These are phyloP conservation scores for Avicennia marina DNA, from an alignment of 257 asterid species.

Conservation along the genomic window DNA sequence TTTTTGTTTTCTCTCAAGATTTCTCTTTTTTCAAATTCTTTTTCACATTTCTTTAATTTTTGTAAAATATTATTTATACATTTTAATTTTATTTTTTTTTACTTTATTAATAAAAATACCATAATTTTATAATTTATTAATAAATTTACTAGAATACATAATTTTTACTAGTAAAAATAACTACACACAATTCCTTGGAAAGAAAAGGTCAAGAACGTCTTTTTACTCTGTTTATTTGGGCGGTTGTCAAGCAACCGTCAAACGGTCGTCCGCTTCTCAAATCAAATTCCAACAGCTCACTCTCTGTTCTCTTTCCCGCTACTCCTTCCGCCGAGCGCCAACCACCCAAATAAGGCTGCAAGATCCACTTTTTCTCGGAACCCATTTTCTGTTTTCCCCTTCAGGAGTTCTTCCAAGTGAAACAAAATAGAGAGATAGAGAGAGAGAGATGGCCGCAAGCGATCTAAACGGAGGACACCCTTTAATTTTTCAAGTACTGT, in stretches of 20 bases:
- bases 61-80: too few relatives aligned
- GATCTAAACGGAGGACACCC: slow-evolving; percentile 28
- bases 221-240: not conserved
- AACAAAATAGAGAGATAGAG: slow-evolving; percentile 5
- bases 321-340: slow-evolving; percentile 4
- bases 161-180: too few relatives aligned
- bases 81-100: too few relatives aligned
- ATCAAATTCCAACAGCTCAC: not conserved
- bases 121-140: too few relatives aligned
- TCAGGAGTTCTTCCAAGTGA: slow-evolving; percentile 1
- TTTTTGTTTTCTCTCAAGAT: too few relatives aligned
- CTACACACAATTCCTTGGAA: too few relatives aligned
- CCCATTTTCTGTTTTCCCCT: slow-evolving; percentile 11
- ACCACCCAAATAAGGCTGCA: slow-evolving; percentile 17
- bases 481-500: slow-evolving; percentile 38
- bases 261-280: not conserved
- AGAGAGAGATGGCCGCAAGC: slow-evolving; percentile 40
- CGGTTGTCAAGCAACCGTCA: slow-evolving; percentile 6
- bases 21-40: too few relatives aligned
- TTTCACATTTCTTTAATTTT: too few relatives aligned
- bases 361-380: slow-evolving; percentile 17
- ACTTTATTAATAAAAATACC: too few relatives aligned
- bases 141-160: too few relatives aligned
- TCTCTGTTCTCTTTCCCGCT: not conserved
- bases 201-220: not conserved